Evolutionary conservation across 352 stramenopile genomes (phyloP), one percentile per base, ranked within the genome.

Genomic region (Blastocystis sp.): DNA sequence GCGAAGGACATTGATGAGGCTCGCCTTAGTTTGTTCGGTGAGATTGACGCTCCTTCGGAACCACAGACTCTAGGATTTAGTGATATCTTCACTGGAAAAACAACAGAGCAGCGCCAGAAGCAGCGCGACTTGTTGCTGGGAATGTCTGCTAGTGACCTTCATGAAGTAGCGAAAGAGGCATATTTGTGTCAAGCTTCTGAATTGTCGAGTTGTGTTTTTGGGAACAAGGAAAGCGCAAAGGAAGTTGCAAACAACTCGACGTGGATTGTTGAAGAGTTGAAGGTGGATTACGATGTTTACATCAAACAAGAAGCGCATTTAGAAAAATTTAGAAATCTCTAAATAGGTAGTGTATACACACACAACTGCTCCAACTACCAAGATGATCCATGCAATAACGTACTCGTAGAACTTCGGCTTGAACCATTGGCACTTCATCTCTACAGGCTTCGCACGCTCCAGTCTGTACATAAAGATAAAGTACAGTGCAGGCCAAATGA

Each of bases 401-500:
- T 26, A 23, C 8, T 84, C 73, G 18, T 53, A 84, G 34, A 0
- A 47, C 34, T 47, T 47, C n/a, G 62, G 20, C 2, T 53, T 84
- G 37, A 84, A 47, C 73, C 73, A 84, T 3, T 39, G 37, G 1
- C 8, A 26, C 4, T 37, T 9, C 26, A 43, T 50, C 3, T 84
- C 73, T 3, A 43, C 50, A 37, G 73, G 73, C 47, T 66, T 64
- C 50, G 26, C 29, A 26, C 50, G 64, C 53, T 84, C 73, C 73
- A 53, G 47, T 3, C 62, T 66, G 53, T 11, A 26, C 73, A 84
- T 66, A 11, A 45, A 23, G 26, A 84, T 66, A 37, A 68, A 84
- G 53, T 84, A 84, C 3, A 84, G 53, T 50, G 73, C 0, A 53
- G 73, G 73, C 73, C 73, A 84, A 29, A 84, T 64, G 50, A 84